These are phyloP conservation scores for Trichoderma polysporum DNA, from an alignment of 2,329 filamentous ascomycete genomes.

Conservation along the genomic window DNA sequence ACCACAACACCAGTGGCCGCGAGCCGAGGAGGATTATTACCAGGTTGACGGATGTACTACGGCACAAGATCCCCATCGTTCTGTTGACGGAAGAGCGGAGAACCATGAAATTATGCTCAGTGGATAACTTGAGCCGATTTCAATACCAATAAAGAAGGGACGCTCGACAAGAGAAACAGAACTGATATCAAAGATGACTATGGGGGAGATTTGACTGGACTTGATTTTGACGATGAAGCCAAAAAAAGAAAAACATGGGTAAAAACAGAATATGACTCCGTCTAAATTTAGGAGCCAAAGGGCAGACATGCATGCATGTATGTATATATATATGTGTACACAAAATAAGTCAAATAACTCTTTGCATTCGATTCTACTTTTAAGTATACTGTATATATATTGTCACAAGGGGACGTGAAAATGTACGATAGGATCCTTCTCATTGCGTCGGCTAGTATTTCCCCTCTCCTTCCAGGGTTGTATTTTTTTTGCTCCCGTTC, in stretches of 20 bases:
- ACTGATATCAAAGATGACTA: background rate
- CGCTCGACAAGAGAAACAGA: background rate
- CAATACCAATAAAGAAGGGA: background rate
- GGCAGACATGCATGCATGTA: background rate
- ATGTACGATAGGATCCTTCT: background rate
- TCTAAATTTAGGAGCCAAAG: background rate
- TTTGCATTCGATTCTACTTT: background rate
- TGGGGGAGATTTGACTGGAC: background rate
- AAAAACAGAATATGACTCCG: background rate
- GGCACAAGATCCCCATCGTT: background rate
- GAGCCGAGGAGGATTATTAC: background rate
- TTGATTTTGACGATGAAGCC: background rate
- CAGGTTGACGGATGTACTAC: background rate
- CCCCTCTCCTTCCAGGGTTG: background rate
- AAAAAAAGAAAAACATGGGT: background rate
- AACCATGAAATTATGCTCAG: background rate
- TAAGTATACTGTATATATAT: background rate
- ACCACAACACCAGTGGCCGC: background rate
- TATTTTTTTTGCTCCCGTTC: background rate
- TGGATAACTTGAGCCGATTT: background rate
- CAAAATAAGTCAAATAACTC: background rate
- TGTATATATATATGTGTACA: background rate
- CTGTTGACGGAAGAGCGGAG: background rate
- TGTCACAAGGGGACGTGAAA: background rate
- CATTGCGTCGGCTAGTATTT: background rate